Evolutionary conservation across 805 yeast genomes (phyloP).

Genomic region (Candida stauntonica): DNA sequence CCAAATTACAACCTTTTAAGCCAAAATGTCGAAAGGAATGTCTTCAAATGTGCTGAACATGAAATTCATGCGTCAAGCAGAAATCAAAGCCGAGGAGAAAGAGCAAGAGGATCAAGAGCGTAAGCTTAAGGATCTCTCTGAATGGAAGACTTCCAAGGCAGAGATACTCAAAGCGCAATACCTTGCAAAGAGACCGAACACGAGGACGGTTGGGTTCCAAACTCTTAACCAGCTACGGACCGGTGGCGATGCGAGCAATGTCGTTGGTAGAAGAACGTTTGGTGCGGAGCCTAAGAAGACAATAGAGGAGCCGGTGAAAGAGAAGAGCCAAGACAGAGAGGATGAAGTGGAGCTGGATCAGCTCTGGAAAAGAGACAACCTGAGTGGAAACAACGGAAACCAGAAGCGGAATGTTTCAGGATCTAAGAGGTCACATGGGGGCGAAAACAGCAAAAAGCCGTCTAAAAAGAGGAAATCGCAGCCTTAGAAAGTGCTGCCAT

Average conservation of each 20-base stretch:
- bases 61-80: constrained; percentile 63
- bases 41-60: constrained; percentile 77
- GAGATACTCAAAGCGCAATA: constrained; percentile 27
- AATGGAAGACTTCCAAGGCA: constrained; percentile 28
- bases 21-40: constrained; percentile 23
- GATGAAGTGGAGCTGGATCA: constrained; percentile 10
- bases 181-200: constrained; percentile 26
- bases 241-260: constrained; percentile 1
- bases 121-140: constrained; percentile 40
- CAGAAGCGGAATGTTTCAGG: constrained; percentile 12
- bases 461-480: constrained; percentile 21
- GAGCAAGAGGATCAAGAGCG: constrained; percentile 32
- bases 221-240: constrained; percentile 30
- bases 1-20: neutral
- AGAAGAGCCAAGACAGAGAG: constrained; percentile 2
- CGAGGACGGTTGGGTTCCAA: constrained; percentile 38
- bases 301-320: constrained; percentile 4
- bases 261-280: constrained; percentile 29
- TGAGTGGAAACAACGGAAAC: constrained; percentile 11
- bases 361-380: constrained; percentile 26
- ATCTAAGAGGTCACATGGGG: constrained; percentile 11
- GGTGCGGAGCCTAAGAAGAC: constrained; percentile 26
- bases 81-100: constrained; percentile 30
- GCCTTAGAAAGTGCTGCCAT: constrained; percentile 6
- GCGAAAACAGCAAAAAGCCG: constrained; percentile 15